phyloP scores from a whole-genome alignment of 345 rosid species.

The Rhizophora mangle region DNA sequence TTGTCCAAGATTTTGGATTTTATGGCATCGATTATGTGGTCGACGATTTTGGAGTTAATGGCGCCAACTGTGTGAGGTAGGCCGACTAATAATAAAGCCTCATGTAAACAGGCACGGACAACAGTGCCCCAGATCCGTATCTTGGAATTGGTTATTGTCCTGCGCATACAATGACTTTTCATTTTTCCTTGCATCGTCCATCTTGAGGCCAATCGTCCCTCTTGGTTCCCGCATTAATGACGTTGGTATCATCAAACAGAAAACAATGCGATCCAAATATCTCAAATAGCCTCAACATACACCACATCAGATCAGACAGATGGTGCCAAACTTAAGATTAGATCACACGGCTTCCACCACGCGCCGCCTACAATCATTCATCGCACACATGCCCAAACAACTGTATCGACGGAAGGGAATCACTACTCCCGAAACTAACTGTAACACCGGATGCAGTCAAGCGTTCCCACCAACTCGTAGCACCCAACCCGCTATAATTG shows the following conservation, averaged over 20 bases:
- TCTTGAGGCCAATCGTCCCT: conserved; percentile 18
- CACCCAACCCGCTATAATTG: conserved; percentile 14
- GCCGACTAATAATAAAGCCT: not conserved
- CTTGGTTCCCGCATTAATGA: conserved; percentile 3
- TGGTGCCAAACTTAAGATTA: conserved; percentile 27
- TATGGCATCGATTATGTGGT: too few relatives aligned
- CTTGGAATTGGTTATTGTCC: conserved; percentile 6
- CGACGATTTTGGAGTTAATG: not conserved
- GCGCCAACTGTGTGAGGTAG: not conserved
- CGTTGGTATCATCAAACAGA: conserved; percentile 2
- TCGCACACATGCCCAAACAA: conserved; percentile 29
- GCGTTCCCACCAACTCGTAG: conserved; percentile 23
- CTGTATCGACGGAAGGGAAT: not conserved
- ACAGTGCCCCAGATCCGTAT: conserved; percentile 9
- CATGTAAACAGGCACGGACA: not conserved
- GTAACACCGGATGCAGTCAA: conserved; percentile 26
- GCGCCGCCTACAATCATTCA: conserved; percentile 28
- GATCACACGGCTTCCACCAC: conserved; percentile 27
- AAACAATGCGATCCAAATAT: conserved; percentile 2
- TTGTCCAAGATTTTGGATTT: too few relatives aligned
- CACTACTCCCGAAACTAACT: conserved; percentile 27
- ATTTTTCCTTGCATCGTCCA: not conserved
- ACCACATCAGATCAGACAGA: conserved; percentile 1
- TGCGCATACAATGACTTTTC: not conserved
- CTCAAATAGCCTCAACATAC: not conserved